Conservation (phyloP, 2,329 filamentous ascomycete genomes). For the Talaromyces islandicus region DNA sequence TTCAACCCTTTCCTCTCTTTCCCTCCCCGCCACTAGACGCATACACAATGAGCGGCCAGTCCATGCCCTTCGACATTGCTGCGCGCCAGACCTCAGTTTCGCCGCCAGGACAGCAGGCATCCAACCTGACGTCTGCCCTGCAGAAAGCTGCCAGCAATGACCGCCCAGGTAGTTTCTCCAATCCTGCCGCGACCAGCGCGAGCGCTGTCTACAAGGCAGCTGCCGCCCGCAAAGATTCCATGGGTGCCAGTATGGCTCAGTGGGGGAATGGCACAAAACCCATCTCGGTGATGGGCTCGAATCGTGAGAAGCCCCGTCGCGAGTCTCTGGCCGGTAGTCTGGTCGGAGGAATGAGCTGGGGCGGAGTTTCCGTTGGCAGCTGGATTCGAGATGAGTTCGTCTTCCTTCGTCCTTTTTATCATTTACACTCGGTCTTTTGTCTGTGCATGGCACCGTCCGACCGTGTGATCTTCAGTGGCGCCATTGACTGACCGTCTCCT, state of each 20-base stretch:
- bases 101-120: slow-evolving; percentile 54
- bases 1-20: slow-evolving; percentile 36
- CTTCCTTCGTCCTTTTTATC: not conserved
- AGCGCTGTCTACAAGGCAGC: slow-evolving; percentile 31
- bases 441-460: not conserved
- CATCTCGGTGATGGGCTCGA: slow-evolving; percentile 51
- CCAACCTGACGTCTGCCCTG: slow-evolving; percentile 57
- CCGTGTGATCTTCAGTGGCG: not conserved
- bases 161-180: slow-evolving; percentile 38
- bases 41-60: slow-evolving; percentile 46
- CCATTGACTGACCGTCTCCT: not conserved
- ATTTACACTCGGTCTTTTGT: not conserved
- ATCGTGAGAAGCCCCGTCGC: slow-evolving; percentile 47
- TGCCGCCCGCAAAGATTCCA: slow-evolving; percentile 49
- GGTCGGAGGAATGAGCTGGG: slow-evolving; percentile 88
- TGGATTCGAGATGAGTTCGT: slow-evolving; percentile 94
- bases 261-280: slow-evolving; percentile 54
- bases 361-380: slow-evolving; percentile 89
- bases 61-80: slow-evolving; percentile 56
- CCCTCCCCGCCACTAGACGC: slow-evolving; percentile 25
- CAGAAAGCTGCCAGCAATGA: slow-evolving; percentile 42
- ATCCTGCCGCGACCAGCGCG: slow-evolving; percentile 34
- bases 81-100: slow-evolving; percentile 53
- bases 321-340: slow-evolving; percentile 58
- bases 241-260: slow-evolving; percentile 45